Conservation (phyloP, 1,284 basidiomycete species). For the Sanghuangporus baumii region DNA sequence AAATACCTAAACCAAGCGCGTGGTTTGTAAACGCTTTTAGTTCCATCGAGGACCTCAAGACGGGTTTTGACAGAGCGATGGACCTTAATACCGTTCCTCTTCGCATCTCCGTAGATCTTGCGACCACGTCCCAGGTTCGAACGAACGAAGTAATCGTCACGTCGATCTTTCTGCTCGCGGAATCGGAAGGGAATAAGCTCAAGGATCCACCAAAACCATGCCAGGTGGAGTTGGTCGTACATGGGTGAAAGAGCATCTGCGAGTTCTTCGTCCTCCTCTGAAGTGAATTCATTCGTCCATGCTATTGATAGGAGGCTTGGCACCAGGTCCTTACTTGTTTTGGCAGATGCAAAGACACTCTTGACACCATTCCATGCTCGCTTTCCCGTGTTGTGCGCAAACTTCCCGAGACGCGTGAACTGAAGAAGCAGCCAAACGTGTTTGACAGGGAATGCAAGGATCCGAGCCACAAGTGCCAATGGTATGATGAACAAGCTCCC, state of each 20-base stretch:
- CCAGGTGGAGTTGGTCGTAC: conserved; percentile 40
- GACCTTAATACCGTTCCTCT: conserved; percentile 15
- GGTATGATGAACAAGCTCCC: conserved; percentile 10
- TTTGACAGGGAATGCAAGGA: conserved; percentile 9
- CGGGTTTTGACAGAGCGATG: conserved; percentile 17
- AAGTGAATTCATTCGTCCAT: conserved; percentile 17
- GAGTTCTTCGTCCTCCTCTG: conserved; percentile 46
- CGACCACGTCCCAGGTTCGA: conserved; percentile 13
- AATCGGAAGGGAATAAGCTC: conserved; percentile 27
- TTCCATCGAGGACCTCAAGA: conserved; percentile 9
- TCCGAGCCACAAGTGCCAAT: background rate
- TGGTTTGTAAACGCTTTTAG: conserved; percentile 10
- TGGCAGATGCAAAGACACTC: background rate
- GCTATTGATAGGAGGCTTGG: conserved; percentile 15
- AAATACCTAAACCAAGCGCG: conserved; percentile 13
- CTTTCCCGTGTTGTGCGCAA: background rate
- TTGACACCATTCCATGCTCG: background rate
- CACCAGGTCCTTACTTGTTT: background rate
- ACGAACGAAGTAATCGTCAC: conserved; percentile 18
- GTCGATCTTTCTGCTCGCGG: conserved; percentile 16
- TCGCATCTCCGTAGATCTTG: conserved; percentile 19
- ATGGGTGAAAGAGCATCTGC: conserved; percentile 35
- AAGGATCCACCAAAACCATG: conserved; percentile 43
- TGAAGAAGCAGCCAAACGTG: conserved; percentile 5
- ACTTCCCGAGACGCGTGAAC: conserved; percentile 5